Conservation (phyloP, 495 filamentous ascomycete species). For the Tuber brumale region DNA sequence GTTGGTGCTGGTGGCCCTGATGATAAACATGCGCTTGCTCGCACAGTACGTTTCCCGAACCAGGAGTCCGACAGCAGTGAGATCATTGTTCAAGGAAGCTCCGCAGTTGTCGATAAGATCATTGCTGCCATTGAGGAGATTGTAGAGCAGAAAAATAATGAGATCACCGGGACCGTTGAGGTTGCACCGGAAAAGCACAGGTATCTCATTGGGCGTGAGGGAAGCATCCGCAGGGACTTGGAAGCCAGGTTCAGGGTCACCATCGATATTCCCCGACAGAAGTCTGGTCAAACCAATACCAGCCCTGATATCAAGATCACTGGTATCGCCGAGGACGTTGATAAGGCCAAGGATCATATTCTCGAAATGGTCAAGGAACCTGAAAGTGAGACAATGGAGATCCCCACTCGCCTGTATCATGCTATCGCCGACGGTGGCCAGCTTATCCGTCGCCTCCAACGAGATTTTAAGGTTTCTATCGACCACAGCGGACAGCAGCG, state of each 20-base stretch:
- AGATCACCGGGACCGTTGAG: constrained; percentile 67
- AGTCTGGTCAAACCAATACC: constrained; percentile 58
- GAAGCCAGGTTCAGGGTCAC: constrained; percentile 83
- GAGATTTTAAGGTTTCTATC: constrained; percentile 76
- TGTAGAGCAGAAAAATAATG: constrained; percentile 69
- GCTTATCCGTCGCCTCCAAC: constrained; percentile 80
- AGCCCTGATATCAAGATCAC: constrained; percentile 71
- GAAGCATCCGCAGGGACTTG: constrained; percentile 74
- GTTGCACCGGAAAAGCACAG: constrained; percentile 83
- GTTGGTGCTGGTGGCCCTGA: constrained; percentile 80
- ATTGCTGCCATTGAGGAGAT: constrained; percentile 69
- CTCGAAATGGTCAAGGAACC: constrained; percentile 71
- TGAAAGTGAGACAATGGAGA: constrained; percentile 73
- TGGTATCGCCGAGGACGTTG: constrained; percentile 69
- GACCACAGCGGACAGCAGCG: constrained; percentile 75
- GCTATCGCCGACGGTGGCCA: constrained; percentile 78
- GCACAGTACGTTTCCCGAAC: constrained; percentile 85
- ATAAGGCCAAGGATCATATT: constrained; percentile 79
- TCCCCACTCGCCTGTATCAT: constrained; percentile 77
- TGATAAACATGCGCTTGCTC: constrained; percentile 68
- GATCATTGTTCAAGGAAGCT: constrained; percentile 79
- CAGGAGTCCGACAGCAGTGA: constrained; percentile 69
- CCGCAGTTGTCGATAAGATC: constrained; percentile 80
- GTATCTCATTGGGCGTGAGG: constrained; percentile 83
- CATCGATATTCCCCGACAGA: constrained; percentile 78